A percentile compares a stretch with the other conserved stretches of the same genome.
Evolutionary conservation across 2,329 filamentous ascomycete genomes (phyloP).

Genomic region (Endothia cerciana): DNA sequence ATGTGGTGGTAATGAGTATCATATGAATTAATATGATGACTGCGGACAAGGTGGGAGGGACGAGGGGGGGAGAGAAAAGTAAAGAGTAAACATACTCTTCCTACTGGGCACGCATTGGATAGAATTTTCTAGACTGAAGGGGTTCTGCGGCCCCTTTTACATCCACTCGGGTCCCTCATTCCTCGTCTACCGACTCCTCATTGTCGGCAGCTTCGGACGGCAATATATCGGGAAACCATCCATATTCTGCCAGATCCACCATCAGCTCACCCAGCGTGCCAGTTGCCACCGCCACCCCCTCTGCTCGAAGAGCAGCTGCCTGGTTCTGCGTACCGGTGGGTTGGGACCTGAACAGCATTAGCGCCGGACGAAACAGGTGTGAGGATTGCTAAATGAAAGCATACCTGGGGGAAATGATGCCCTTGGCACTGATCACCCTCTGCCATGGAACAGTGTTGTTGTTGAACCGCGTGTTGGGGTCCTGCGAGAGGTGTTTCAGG

Average conservation of each 20-base stretch:
- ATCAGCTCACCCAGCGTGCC: constrained; percentile 55
- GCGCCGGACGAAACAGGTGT: background rate
- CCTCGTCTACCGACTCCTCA: constrained; percentile 35
- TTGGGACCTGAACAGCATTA: constrained; percentile 46
- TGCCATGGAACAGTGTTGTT: constrained; percentile 89
- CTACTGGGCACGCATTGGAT: background rate
- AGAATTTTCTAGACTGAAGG: background rate
- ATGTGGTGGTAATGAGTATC: too few relatives aligned
- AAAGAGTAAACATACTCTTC: background rate
- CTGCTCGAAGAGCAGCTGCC: constrained; percentile 52
- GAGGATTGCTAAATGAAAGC: background rate
- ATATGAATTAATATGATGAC: too few relatives aligned
- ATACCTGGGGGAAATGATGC: constrained; percentile 82
- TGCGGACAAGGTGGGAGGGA: too few relatives aligned
- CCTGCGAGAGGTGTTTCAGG: constrained; percentile 78
- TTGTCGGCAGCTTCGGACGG: constrained; percentile 46
- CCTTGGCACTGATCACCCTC: constrained; percentile 85
- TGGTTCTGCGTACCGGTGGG: constrained; percentile 54
- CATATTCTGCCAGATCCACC: constrained; percentile 55
- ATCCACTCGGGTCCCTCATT: constrained; percentile 23
- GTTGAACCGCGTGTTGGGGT: constrained; percentile 63
- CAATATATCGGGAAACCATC: constrained; percentile 58
- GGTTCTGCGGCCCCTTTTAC: background rate
- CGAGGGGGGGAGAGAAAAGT: too few relatives aligned
- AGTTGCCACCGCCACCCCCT: constrained; percentile 56